phyloP scores from a whole-genome alignment of 1,284 basidiomycete genomes.

The Meripilus lineatus region DNA sequence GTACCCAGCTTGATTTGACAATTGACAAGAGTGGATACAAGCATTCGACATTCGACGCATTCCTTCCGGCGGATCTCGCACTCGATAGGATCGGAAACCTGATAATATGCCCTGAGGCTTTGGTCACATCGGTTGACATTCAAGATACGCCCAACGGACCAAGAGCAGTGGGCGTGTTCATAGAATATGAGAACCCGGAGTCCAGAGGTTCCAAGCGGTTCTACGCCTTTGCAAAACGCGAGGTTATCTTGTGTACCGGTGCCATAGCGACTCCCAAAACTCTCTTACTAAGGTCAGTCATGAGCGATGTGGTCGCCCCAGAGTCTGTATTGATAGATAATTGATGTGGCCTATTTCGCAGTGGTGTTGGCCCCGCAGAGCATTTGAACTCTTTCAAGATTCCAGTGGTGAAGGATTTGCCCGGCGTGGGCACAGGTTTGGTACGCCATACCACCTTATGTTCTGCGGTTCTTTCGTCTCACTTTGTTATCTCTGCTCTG shows the following conservation, averaged over 20 bases:
- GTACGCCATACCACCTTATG: too few species aligned
- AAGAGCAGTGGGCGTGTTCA: neutral
- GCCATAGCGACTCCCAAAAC: neutral
- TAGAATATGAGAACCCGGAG: neutral
- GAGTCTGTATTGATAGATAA: neutral
- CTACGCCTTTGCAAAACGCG: too few species aligned
- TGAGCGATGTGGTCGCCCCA: neutral
- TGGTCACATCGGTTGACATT: neutral
- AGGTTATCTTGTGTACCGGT: slow-evolving; percentile 30
- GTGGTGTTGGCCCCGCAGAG: slow-evolving; percentile 10
- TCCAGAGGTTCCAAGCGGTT: neutral
- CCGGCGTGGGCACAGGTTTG: slow-evolving; percentile 11
- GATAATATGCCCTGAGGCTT: neutral
- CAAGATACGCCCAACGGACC: neutral
- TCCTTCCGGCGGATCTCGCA: neutral
- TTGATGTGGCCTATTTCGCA: neutral
- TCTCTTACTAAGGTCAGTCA: slow-evolving; percentile 1
- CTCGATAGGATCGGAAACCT: neutral
- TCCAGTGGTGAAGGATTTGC: slow-evolving; percentile 8
- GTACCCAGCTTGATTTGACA: neutral
- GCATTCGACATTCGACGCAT: neutral
- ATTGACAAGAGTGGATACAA: neutral
- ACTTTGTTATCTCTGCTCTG: neutral
- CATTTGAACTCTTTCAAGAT: slow-evolving; percentile 8
- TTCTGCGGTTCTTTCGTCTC: neutral